Evolutionary conservation across 768 basidiomycete species (phyloP).

Genomic region (Lactifluus pinguis): DNA sequence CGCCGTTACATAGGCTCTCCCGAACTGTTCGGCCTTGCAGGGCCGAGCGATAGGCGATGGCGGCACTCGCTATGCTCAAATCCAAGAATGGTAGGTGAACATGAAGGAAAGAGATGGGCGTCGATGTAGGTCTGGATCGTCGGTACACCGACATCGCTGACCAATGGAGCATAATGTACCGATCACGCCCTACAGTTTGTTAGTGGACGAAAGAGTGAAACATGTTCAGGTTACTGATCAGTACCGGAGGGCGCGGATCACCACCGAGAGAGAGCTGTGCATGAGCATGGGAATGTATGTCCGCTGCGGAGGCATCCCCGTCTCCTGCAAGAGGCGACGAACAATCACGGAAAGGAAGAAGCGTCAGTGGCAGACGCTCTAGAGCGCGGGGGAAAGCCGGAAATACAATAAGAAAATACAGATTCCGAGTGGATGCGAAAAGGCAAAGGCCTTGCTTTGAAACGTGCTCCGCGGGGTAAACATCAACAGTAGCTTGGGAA

Average conservation of each 20-base stretch:
- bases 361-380: background rate
- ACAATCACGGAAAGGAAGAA: background rate
- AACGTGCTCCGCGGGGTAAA: background rate
- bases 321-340: background rate
- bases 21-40: slow-evolving; percentile 9
- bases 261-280: background rate
- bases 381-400: background rate
- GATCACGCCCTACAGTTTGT: background rate
- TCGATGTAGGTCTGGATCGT: background rate
- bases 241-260: background rate
- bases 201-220: background rate
- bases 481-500: background rate
- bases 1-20: slow-evolving; percentile 2
- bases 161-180: background rate
- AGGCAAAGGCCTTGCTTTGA: background rate
- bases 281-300: background rate
- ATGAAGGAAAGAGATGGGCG: background rate
- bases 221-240: background rate
- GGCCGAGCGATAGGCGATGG: background rate
- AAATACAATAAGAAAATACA: background rate
- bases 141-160: background rate
- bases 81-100: background rate
- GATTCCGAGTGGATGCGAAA: slow-evolving; percentile 5
- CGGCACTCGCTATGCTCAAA: background rate
- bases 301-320: background rate